These are phyloP conservation scores for Hymenochaete sp. DNA, from an alignment of 1,284 basidiomycete genomes.

Conservation along the genomic window DNA sequence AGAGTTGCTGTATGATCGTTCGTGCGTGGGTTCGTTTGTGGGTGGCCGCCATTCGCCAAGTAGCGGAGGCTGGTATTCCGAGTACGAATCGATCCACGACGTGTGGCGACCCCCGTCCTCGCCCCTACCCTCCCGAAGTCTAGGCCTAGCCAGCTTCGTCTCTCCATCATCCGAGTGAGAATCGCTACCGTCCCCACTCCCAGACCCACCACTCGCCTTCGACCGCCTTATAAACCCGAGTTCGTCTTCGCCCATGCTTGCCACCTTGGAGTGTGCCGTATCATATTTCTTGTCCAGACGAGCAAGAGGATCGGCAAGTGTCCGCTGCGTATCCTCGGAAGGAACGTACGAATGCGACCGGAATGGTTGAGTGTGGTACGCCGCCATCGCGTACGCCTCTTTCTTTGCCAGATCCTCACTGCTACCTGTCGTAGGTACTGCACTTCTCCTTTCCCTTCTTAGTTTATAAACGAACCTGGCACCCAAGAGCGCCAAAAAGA, in stretches of 20 bases:
- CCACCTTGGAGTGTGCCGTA: conserved; percentile 18
- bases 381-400: conserved; percentile 17
- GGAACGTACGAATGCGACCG: conserved; percentile 21
- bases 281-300: conserved; percentile 22
- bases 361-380: conserved; percentile 18
- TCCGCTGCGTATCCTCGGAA: conserved; percentile 27
- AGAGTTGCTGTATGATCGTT: conserved; percentile 13
- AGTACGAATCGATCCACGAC: conserved; percentile 17
- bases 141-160: not conserved
- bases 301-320: conserved; percentile 26
- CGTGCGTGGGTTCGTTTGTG: conserved; percentile 10
- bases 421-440: conserved; percentile 9
- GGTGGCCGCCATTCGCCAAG: conserved; percentile 17
- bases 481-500: conserved; percentile 46
- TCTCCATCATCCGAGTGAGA: not conserved
- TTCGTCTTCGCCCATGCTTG: conserved; percentile 21
- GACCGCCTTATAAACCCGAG: conserved; percentile 10
- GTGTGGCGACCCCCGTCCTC: conserved; percentile 7
- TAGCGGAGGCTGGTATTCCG: conserved; percentile 13
- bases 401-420: conserved; percentile 5
- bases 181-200: conserved; percentile 25
- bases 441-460: conserved; percentile 1
- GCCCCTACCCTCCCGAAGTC: conserved; percentile 7
- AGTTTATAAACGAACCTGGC: conserved; percentile 41
- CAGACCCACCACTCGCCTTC: conserved; percentile 21